Evolutionary conservation across 306 rosid species (phyloP), one percentile per base, ranked within the genome.

Genomic region (Inga laurina): DNA sequence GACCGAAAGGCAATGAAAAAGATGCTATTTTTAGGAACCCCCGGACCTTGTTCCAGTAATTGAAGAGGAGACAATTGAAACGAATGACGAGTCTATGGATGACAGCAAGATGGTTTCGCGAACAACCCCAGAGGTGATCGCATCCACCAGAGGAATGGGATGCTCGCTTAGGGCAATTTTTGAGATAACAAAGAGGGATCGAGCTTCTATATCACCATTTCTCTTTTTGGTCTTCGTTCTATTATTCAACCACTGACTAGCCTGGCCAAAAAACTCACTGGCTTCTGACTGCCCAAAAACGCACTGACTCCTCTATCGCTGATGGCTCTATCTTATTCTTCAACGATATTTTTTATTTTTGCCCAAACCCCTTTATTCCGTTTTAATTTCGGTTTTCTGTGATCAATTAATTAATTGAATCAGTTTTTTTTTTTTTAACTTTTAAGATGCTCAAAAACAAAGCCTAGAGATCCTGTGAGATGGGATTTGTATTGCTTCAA

Each of bases 141-240:
- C 65, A 51, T 48, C 34, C 49, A 27, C 84, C 79, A 61, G 84
- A 74, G 72, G 72, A 82, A 32, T 64, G 32, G 22, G 43, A n/a
- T 67, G 44, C 54, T 67, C 39, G 16, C 8, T 76, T 86, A 86
- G 86, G 89, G 86, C 82, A 75, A 85, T 67, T 68, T 68, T 41
- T 48, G 30, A 13, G 72, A 54, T 54, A 57, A 34, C 27, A 18
- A 39, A 2, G 30, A 15, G 22, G 13, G 51, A 35, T 66, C 44
- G 51, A 18, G 78, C 78, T 69, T 45, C 37, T 44, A 43, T n/a
- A 44, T 10, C 75, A 46, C 56, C 37, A 22, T 72, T 72, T 12
- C 52, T 11, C 75, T 12, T 41, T 70, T 72, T 13, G 54, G 56
- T 72, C 75, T 44, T 44, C 5, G 10, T 72, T 72, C 56, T 45